Percentiles rank a stretch among this genome's conserved stretches.
Evolutionary conservation across 192 early-diverging fungal genomes (phyloP).

Genomic region (Rhizoclosmatium sp.): DNA sequence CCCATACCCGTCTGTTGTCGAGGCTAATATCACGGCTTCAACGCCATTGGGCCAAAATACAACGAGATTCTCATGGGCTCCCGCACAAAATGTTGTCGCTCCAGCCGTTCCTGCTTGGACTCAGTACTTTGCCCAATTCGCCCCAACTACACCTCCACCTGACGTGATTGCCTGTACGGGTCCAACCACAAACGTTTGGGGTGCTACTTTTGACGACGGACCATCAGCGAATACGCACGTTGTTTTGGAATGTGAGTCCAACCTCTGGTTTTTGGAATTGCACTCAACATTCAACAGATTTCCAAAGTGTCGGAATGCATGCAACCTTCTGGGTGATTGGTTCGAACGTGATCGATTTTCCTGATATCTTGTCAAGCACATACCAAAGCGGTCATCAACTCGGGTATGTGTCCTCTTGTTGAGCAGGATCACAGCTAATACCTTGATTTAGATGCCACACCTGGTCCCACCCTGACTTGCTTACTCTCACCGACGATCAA

Average conservation of each 20-base stretch:
- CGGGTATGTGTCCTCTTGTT: conserved; percentile 9
- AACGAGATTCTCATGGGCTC: background rate
- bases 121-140: background rate
- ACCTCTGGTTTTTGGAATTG: background rate
- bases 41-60: too few species aligned
- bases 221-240: background rate
- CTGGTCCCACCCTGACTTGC: conserved; percentile 65
- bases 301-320: background rate
- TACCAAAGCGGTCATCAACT: conserved; percentile 64
- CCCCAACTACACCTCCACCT: background rate
- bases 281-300: background rate
- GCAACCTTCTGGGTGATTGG: conserved; percentile 30
- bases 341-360: background rate
- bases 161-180: background rate
- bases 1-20: too few species aligned
- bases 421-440: too few species aligned
- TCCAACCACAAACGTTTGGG: conserved; percentile 6
- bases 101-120: conserved; percentile 1
- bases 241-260: background rate
- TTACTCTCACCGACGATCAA: conserved; percentile 53
- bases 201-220: conserved; percentile 13
- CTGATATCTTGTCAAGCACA: conserved; percentile 35
- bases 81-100: background rate
- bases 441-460: conserved; percentile 51
- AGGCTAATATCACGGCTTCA: too few species aligned